Percentiles rank a stretch among this genome's conserved stretches.
Evolutionary conservation across 352 stramenopile genomes (phyloP).

Genomic region (Phytophthora vignae): DNA sequence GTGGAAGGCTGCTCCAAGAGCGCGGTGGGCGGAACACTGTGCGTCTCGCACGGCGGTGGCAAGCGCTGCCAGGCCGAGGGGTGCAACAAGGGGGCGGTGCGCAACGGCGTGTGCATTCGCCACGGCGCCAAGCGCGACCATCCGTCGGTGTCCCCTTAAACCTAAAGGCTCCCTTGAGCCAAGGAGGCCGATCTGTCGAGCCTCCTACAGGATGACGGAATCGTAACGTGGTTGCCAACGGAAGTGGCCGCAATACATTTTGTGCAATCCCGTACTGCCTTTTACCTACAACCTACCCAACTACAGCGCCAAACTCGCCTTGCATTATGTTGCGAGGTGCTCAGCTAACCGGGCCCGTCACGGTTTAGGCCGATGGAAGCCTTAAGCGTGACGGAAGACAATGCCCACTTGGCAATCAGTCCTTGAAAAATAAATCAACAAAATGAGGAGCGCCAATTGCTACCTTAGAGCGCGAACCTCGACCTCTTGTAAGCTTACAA

Average conservation of each 20-base stretch:
- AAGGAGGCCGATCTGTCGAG: conserved; percentile 14
- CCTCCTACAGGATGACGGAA: conserved; percentile 34
- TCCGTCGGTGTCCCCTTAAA: conserved; percentile 32
- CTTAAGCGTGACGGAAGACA: conserved; percentile 12
- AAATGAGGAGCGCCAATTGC: conserved; percentile 29
- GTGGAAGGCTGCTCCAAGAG: conserved; percentile 72
- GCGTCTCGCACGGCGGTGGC: conserved; percentile 76
- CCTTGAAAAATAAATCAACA: conserved; percentile 41
- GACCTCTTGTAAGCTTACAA: conserved; percentile 1
- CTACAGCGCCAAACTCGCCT: conserved; percentile 14
- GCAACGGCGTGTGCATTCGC: conserved; percentile 89
- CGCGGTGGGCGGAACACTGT: conserved; percentile 68
- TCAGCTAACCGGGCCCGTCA: conserved; percentile 9
- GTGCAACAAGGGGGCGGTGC: conserved; percentile 87
- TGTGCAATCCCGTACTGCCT: conserved; percentile 10
- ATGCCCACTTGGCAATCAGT: not conserved
- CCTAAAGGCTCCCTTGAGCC: conserved; percentile 12
- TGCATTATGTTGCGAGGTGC: conserved; percentile 5
- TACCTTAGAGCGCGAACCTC: conserved; percentile 25
- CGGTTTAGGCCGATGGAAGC: conserved; percentile 26
- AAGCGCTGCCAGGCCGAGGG: conserved; percentile 77
- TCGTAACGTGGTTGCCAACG: conserved; percentile 44
- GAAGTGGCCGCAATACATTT: conserved; percentile 48
- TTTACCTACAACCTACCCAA: conserved; percentile 12
- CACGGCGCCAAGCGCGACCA: conserved; percentile 78